A percentile compares a stretch with the other conserved stretches of the same genome.
Evolutionary conservation across 1,284 basidiomycete species (phyloP).

Genomic region (Termitomyces sp.): DNA sequence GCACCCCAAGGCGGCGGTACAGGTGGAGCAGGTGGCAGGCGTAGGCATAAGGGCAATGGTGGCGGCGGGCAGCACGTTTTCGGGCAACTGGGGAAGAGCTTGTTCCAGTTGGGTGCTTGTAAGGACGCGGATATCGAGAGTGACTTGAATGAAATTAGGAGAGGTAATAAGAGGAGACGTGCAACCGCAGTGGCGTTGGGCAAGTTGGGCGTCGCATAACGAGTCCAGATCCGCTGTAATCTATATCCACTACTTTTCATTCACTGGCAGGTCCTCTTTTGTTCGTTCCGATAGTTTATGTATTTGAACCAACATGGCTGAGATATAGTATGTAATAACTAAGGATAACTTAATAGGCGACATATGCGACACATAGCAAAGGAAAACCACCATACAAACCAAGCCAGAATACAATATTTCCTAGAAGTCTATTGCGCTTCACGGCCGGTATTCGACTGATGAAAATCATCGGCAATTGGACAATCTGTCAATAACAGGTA

Average conservation of each 20-base stretch:
- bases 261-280: not conserved
- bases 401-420: constrained; percentile 89
- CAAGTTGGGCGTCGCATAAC: constrained; percentile 18
- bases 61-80: constrained; percentile 45
- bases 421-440: constrained; percentile 74
- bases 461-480: constrained; percentile 89
- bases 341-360: constrained; percentile 50
- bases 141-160: constrained; percentile 69
- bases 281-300: not conserved
- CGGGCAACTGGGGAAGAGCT: constrained; percentile 65
- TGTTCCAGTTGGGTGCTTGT: constrained; percentile 43
- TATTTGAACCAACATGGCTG: not conserved
- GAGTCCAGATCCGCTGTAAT: not conserved
- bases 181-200: constrained; percentile 35
- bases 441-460: constrained; percentile 73
- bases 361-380: constrained; percentile 82
- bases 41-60: constrained; percentile 55
- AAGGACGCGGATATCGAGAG: constrained; percentile 68
- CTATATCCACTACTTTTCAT: not conserved
- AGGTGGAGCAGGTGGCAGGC: constrained; percentile 35
- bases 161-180: constrained; percentile 65
- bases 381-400: constrained; percentile 91
- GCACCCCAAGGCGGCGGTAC: constrained; percentile 31
- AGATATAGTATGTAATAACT: not conserved
- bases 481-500: constrained; percentile 47